phyloP scores from a whole-genome alignment of 2,329 filamentous ascomycete species.

The Epichloe scottii region DNA sequence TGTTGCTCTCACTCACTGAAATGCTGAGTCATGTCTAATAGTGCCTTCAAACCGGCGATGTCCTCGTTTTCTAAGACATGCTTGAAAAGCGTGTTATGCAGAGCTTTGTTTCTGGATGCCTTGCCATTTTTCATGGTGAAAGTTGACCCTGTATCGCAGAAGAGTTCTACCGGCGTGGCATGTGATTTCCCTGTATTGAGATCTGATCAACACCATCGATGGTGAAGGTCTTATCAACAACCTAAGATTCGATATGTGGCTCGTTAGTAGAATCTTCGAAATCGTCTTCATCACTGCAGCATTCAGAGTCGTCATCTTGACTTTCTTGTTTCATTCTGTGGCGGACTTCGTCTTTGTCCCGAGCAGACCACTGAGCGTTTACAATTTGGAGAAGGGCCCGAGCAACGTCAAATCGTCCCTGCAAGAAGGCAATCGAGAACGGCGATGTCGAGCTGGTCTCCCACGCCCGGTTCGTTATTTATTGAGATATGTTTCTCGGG shows the following conservation, averaged over 20 bases:
- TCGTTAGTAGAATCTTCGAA: slow-evolving; percentile 24
- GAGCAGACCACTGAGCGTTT: slow-evolving; percentile 52
- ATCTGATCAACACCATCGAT: slow-evolving; percentile 64
- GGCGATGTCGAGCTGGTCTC: slow-evolving; percentile 35
- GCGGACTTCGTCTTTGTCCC: slow-evolving; percentile 36
- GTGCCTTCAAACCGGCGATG: slow-evolving; percentile 35
- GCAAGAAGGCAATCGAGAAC: slow-evolving; percentile 56
- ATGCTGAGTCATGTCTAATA: slow-evolving; percentile 42
- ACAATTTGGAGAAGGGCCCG: slow-evolving; percentile 57
- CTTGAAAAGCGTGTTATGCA: slow-evolving; percentile 19
- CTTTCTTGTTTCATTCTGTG: slow-evolving; percentile 33
- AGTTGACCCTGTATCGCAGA: slow-evolving; percentile 28
- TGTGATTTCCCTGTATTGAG: slow-evolving; percentile 55
- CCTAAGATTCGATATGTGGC: slow-evolving; percentile 36
- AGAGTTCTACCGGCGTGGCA: slow-evolving; percentile 39
- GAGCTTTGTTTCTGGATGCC: slow-evolving; percentile 3
- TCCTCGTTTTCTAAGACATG: slow-evolving; percentile 43
- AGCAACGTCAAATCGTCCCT: slow-evolving; percentile 52
- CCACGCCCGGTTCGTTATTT: slow-evolving; percentile 62
- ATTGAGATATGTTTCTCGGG: slow-evolving; percentile 58
- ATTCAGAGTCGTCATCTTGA: slow-evolving; percentile 26
- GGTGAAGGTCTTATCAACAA: slow-evolving; percentile 57
- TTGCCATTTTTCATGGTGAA: slow-evolving; percentile 21
- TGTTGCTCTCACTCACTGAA: slow-evolving; percentile 26
- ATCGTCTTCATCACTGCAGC: slow-evolving; percentile 19